These are phyloP conservation scores for Aurantiochytrium sp. DNA, from an alignment of 108 stramenopile genomes.

Conservation along the genomic window DNA sequence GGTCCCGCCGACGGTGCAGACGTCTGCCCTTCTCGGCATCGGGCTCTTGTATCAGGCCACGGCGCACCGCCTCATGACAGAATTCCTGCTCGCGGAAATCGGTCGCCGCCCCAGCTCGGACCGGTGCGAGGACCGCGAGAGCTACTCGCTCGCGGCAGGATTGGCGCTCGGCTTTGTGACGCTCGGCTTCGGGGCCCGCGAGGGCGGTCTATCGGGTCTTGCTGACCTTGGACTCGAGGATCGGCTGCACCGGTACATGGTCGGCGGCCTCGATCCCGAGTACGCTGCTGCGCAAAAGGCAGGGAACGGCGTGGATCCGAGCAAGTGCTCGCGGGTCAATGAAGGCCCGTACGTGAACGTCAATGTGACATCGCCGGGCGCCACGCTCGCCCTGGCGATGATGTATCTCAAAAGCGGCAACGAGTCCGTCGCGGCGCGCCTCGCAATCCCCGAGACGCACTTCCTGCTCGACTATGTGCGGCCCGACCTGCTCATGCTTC, in stretches of 20 bases:
- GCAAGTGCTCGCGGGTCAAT: conserved; percentile 70
- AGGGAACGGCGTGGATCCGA: conserved; percentile 34
- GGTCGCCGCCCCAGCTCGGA: conserved; percentile 73
- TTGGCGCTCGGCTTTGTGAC: conserved; percentile 86
- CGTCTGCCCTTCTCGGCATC: conserved; percentile 80
- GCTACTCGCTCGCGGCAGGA: conserved; percentile 77
- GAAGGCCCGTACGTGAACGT: conserved; percentile 82
- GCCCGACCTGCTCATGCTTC: conserved; percentile 82
- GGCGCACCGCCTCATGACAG: conserved; percentile 90
- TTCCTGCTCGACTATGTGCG: conserved; percentile 83
- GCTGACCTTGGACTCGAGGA: conserved; percentile 88
- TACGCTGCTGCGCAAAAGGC: conserved; percentile 10
- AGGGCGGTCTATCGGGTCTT: conserved; percentile 57
- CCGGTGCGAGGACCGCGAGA: conserved; percentile 66
- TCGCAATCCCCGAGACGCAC: conserved; percentile 77
- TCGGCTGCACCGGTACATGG: conserved; percentile 74
- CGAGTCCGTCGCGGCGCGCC: conserved; percentile 32
- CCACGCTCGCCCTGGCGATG: conserved; percentile 82
- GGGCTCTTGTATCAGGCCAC: conserved; percentile 84
- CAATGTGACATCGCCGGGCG: conserved; percentile 90
- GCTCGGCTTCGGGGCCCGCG: conserved; percentile 50
- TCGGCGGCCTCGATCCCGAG: conserved; percentile 65
- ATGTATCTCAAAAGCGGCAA: conserved; percentile 80
- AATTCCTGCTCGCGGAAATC: conserved; percentile 91
- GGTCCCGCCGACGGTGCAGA: conserved; percentile 76